Percentiles rank a stretch among this genome's conserved stretches.
These are phyloP conservation scores for Solanum ahanhuiri DNA, from an alignment of 257 asterid species.

Conservation along the genomic window DNA sequence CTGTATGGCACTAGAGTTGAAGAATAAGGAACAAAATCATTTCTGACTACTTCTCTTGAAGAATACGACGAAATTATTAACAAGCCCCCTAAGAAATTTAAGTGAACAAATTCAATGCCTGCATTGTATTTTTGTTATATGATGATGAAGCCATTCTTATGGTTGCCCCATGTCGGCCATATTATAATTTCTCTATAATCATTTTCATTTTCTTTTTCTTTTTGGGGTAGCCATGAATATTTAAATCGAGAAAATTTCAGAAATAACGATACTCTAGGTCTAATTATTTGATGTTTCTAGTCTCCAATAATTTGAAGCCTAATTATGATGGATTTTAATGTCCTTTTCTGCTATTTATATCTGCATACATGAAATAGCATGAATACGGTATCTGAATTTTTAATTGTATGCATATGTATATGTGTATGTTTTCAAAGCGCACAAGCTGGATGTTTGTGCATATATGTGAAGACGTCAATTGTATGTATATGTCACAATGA, in stretches of 20 bases:
- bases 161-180: background rate
- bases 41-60: background rate
- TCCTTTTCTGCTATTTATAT: background rate
- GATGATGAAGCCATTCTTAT: background rate
- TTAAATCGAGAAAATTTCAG: background rate
- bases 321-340: background rate
- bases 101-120: background rate
- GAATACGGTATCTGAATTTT: background rate
- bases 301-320: background rate
- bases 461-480: background rate
- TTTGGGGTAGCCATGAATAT: background rate
- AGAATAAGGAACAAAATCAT: background rate
- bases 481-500: background rate
- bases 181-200: background rate
- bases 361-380: background rate
- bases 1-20: background rate
- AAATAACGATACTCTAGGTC: background rate
- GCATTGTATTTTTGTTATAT: background rate
- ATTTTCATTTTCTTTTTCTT: background rate
- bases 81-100: background rate
- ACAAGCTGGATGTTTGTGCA: background rate
- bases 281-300: background rate
- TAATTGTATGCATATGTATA: background rate
- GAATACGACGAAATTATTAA: background rate
- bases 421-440: background rate